These are phyloP conservation scores for Rhodosporidiobolus sp. DNA, from an alignment of 768 basidiomycete species.

Conservation along the genomic window DNA sequence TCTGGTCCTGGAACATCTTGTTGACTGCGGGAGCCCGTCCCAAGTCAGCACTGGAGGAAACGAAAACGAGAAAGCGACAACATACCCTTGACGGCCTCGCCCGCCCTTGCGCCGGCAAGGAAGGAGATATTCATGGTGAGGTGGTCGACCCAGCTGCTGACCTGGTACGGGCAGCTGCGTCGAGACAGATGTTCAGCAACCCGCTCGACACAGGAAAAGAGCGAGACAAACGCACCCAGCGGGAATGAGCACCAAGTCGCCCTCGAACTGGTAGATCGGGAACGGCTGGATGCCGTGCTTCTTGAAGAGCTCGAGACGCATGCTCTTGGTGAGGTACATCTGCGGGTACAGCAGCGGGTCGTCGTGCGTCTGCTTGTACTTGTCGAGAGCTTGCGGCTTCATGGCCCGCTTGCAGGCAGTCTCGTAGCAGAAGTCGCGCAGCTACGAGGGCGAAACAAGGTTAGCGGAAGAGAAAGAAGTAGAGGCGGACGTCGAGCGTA, in stretches of 20 bases:
- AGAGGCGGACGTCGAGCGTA: background rate
- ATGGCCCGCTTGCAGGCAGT: background rate
- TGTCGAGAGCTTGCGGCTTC: background rate
- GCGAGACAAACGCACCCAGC: conserved; percentile 16
- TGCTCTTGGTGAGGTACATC: conserved; percentile 23
- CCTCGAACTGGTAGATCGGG: conserved; percentile 33
- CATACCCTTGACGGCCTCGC: conserved; percentile 5
- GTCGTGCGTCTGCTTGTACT: conserved; percentile 21
- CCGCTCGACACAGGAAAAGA: background rate
- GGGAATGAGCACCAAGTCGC: conserved; percentile 32
- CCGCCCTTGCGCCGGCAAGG: conserved; percentile 17
- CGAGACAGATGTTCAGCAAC: background rate
- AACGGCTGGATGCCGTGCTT: conserved; percentile 15
- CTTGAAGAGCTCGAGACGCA: conserved; percentile 13
- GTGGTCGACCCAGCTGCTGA: conserved; percentile 31
- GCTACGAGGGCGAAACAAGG: background rate
- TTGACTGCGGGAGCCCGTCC: background rate
- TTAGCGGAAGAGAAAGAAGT: background rate
- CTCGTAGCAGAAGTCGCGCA: conserved; percentile 33
- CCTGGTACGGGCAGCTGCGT: conserved; percentile 33
- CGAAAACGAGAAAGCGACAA: too few relatives aligned
- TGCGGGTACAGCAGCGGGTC: conserved; percentile 27
- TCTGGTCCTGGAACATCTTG: background rate
- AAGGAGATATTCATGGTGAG: conserved; percentile 25
- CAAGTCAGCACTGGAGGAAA: background rate